Conservation (phyloP, 2,329 filamentous ascomycete genomes). For the Botrytis medusae region DNA sequence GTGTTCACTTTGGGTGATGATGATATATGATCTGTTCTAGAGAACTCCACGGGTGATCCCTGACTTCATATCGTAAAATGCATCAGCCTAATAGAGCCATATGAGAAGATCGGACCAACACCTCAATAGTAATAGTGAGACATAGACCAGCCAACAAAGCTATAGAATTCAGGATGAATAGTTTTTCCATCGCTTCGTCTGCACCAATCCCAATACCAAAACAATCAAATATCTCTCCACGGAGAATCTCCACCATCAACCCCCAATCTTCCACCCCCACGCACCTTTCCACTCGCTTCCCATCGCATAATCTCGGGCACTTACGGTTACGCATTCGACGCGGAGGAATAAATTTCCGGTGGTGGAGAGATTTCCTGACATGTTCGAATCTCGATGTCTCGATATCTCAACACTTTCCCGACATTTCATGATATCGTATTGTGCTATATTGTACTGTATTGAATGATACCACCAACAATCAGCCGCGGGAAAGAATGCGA, state of each 20-base stretch:
- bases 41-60: not conserved
- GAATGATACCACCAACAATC: too few species aligned
- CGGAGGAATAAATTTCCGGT: conserved; percentile 4
- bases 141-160: not conserved
- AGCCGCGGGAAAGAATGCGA: not conserved
- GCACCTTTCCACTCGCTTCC: not conserved
- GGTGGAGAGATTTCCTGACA: not conserved
- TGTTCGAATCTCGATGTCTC: not conserved
- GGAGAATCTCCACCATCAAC: not conserved
- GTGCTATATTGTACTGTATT: too few species aligned
- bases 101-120: not conserved
- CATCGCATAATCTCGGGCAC: not conserved
- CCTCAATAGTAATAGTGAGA: not conserved
- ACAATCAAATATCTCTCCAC: not conserved
- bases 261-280: not conserved
- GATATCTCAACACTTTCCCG: not conserved
- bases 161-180: not conserved
- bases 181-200: not conserved
- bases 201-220: not conserved
- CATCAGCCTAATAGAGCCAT: not conserved
- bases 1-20: not conserved
- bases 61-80: not conserved
- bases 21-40: not conserved
- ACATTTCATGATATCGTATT: not conserved
- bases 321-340: not conserved